Evolutionary conservation across 352 stramenopile genomes (phyloP).

Genomic region (Pythium folliculosum): DNA sequence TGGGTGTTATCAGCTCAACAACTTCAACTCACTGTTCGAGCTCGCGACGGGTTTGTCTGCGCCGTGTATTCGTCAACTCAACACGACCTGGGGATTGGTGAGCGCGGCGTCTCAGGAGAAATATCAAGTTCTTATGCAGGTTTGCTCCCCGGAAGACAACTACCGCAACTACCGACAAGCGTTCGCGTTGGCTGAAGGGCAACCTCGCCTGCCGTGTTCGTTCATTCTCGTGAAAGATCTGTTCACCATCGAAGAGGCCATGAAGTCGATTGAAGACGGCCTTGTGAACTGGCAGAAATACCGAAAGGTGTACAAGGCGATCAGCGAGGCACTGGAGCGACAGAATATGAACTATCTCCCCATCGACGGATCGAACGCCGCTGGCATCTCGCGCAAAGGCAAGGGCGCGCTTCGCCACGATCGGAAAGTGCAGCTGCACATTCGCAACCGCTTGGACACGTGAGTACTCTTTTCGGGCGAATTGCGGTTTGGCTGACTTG

Average conservation of each 20-base stretch:
- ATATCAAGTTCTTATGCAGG: conserved; percentile 79
- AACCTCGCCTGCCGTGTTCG: conserved; percentile 76
- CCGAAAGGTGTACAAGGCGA: conserved; percentile 79
- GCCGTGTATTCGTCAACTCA: conserved; percentile 81
- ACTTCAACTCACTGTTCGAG: conserved; percentile 90
- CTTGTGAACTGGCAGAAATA: conserved; percentile 89
- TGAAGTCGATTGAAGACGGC: conserved; percentile 82
- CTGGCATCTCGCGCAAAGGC: conserved; percentile 64
- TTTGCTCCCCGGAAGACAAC: conserved; percentile 85
- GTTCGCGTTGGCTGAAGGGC: conserved; percentile 74
- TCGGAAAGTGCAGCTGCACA: conserved; percentile 66
- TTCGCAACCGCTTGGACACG: conserved; percentile 84
- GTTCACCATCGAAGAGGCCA: conserved; percentile 87
- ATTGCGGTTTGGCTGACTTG: background rate
- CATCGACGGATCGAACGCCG: conserved; percentile 35
- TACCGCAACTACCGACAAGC: conserved; percentile 85
- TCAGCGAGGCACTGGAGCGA: conserved; percentile 72
- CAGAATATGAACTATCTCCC: conserved; percentile 83
- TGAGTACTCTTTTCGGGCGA: conserved; percentile 45
- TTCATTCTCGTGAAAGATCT: conserved; percentile 89
- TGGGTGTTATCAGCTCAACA: conserved; percentile 85
- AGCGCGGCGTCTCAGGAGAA: conserved; percentile 63
- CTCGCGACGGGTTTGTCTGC: conserved; percentile 76
- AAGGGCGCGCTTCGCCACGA: conserved; percentile 76
- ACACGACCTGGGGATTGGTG: conserved; percentile 83